Percentiles rank a stretch among this genome's conserved stretches.
Evolutionary conservation across 1,284 basidiomycete species (phyloP).

Genomic region (Ceratorhiza oryzae-sativae): DNA sequence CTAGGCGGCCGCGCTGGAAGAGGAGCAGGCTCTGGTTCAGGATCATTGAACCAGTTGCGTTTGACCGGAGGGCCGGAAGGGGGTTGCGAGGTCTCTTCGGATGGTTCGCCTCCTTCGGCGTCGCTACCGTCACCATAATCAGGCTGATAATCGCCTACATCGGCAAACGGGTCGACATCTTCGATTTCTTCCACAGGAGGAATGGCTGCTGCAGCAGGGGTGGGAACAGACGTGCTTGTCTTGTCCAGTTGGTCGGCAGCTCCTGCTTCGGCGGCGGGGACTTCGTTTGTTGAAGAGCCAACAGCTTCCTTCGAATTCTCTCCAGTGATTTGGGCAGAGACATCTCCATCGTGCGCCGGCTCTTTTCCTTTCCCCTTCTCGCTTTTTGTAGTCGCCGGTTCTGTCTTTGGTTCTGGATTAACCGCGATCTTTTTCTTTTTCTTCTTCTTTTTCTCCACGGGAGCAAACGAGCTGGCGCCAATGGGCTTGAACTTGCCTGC

Average conservation of each 20-base stretch:
- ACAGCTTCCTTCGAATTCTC: neutral
- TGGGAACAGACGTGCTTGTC: neutral
- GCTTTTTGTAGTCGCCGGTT: slow-evolving; percentile 60
- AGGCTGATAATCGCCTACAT: slow-evolving; percentile 82
- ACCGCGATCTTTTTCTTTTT: slow-evolving; percentile 58
- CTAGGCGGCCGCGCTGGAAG: slow-evolving; percentile 44
- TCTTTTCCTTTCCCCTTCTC: neutral
- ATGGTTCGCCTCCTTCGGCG: slow-evolving; percentile 45
- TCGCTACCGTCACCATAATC: slow-evolving; percentile 58
- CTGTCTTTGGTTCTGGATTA: slow-evolving; percentile 50
- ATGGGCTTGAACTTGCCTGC: slow-evolving; percentile 81
- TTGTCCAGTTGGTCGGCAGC: too few species aligned
- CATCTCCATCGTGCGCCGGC: neutral
- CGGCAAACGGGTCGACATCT: slow-evolving; percentile 78
- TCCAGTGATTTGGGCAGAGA: slow-evolving; percentile 6
- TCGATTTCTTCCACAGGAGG: slow-evolving; percentile 49
- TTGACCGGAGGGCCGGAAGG: slow-evolving; percentile 14
- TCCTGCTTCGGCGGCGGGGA: neutral
- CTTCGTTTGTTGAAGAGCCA: too few species aligned
- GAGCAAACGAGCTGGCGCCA: slow-evolving; percentile 51
- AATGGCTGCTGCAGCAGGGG: neutral
- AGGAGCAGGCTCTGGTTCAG: slow-evolving; percentile 4
- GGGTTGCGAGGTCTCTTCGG: neutral
- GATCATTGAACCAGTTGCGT: slow-evolving; percentile 44
- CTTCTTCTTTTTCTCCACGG: slow-evolving; percentile 58